Evolutionary conservation across 163 green algal species (phyloP).

Genomic region (Chloroidium sp.): DNA sequence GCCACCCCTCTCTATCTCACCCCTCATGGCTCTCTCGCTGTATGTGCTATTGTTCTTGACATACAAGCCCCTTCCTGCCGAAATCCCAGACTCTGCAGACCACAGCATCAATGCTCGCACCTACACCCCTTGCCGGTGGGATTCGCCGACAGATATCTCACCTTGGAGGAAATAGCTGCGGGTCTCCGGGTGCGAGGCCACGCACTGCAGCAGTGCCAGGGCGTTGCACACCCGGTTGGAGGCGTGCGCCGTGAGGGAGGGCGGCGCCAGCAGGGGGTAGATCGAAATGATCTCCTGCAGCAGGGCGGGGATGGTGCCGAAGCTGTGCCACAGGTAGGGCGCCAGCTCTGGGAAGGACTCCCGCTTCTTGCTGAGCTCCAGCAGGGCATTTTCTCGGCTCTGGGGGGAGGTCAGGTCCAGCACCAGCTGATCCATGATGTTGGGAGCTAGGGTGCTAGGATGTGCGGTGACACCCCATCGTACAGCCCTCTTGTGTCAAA

Average conservation of each 20-base stretch:
- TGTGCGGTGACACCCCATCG: too few relatives aligned
- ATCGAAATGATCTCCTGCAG: slow-evolving; percentile 98
- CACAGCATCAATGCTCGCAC: too few relatives aligned
- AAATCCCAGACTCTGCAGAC: too few relatives aligned
- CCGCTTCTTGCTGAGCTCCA: slow-evolving; percentile 94
- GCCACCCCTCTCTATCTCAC: neutral
- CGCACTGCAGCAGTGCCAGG: slow-evolving; percentile 92
- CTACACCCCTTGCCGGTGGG: too few relatives aligned
- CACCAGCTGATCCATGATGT: slow-evolving; percentile 57
- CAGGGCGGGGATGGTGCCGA: slow-evolving; percentile 88
- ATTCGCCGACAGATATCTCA: slow-evolving; percentile 14
- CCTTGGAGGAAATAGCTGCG: slow-evolving; percentile 90
- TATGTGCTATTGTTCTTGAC: too few relatives aligned
- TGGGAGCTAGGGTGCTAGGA: too few relatives aligned
- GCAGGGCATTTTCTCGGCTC: slow-evolving; percentile 85
- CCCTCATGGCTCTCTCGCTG: neutral
- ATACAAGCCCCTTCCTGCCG: too few relatives aligned
- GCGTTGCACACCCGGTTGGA: slow-evolving; percentile 98
- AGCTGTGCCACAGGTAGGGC: slow-evolving; percentile 93
- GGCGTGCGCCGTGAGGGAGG: slow-evolving; percentile 84
- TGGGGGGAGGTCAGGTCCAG: slow-evolving; percentile 63
- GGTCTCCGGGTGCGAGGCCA: slow-evolving; percentile 88
- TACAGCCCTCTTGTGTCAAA: too few relatives aligned
- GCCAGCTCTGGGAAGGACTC: slow-evolving; percentile 92
- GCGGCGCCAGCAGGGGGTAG: slow-evolving; percentile 91